A percentile compares a stretch with the other conserved stretches of the same genome.
Conservation (phyloP, 805 yeast species). For the Grigorovia jiainica region DNA sequence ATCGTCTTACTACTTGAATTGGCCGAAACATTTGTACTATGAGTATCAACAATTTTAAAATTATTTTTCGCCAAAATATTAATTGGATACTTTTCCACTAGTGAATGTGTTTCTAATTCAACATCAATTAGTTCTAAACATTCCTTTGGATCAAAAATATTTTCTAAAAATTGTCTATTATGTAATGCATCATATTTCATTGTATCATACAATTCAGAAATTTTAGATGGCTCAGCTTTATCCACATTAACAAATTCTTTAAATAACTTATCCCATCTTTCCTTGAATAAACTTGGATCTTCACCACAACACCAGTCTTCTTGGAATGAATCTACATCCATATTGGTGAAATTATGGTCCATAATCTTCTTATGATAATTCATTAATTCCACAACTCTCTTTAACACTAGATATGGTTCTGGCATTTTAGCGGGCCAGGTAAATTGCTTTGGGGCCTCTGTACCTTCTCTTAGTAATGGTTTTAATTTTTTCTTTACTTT, state of each 20-base stretch:
- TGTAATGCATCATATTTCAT: conserved; percentile 98
- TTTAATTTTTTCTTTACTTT: conserved; percentile 93
- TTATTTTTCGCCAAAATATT: conserved; percentile 68
- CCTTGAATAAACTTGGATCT: conserved; percentile 81
- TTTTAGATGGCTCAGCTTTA: conserved; percentile 94
- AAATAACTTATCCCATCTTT: conserved; percentile 95
- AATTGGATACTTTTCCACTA: conserved; percentile 65
- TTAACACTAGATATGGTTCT: conserved; percentile 88
- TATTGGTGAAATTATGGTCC: conserved; percentile 65
- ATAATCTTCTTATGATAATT: conserved; percentile 77
- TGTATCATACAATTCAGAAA: conserved; percentile 92
- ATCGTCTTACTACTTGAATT: conserved; percentile 30
- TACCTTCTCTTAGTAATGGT: conserved; percentile 88
- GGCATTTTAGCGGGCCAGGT: conserved; percentile 99
- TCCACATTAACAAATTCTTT: conserved; percentile 87
- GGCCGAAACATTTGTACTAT: conserved; percentile 6
- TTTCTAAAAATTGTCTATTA: conserved; percentile 79
- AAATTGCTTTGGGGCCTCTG: conserved; percentile 93
- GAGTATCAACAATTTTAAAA: conserved; percentile 45
- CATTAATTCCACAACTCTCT: conserved; percentile 92
- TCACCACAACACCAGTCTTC: conserved; percentile 93
- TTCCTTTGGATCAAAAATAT: conserved; percentile 61
- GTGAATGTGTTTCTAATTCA: conserved; percentile 30
- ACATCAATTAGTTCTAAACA: conserved; percentile 29
- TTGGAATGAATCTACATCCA: conserved; percentile 62